Evolutionary conservation across 305 asterid species (phyloP), one percentile per base, ranked within the genome.

Genomic region (Fraxinus sp.): DNA sequence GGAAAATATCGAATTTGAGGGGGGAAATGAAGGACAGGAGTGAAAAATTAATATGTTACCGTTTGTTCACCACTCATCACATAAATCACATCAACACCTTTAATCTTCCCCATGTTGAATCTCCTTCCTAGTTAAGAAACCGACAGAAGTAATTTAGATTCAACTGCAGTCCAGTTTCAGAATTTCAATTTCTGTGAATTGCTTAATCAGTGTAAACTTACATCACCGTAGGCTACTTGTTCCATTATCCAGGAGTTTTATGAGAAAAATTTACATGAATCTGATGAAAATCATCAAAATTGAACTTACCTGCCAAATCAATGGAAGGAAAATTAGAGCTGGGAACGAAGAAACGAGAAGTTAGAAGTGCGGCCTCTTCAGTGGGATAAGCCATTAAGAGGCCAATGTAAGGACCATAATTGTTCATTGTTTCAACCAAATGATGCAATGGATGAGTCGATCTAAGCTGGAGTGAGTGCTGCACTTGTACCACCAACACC

Each of bases 281-380:
- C 33, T 10, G 72, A 24, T 9, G 72, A 24, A 24, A 64, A 24
- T 7, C 14, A 64, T 7, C 6, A 0, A 2, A 22, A 24, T 24
- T 64, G 72, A 8, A 10, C 33, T 64, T 24, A 64, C 72, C 72
- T 24, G 72, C 74, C 37, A 68, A 68, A 1, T 68, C 37, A 68
- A 68, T 68, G 74, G 74, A 28, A 68, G 37, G 74, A 68, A 68
- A 8, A 28, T 28, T 68, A 28, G 74, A 28, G 74, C 37, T 68
- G 37, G 74, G 74, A 68, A 28, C 37, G 37, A 68, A 68, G 74
- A 68, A 68, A 11, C 16, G 72, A 24, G 72, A 64, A 9, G 32
- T 24, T 68, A 68, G 5, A 68, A 68, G 74, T 68, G 74, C 36
- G 72, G 26, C 72, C 72, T 68, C 74, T 68, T 68, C 74, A 11